Evolutionary conservation across 495 filamentous ascomycete genomes (phyloP).

Genomic region (Aspergillus homomorphus): DNA sequence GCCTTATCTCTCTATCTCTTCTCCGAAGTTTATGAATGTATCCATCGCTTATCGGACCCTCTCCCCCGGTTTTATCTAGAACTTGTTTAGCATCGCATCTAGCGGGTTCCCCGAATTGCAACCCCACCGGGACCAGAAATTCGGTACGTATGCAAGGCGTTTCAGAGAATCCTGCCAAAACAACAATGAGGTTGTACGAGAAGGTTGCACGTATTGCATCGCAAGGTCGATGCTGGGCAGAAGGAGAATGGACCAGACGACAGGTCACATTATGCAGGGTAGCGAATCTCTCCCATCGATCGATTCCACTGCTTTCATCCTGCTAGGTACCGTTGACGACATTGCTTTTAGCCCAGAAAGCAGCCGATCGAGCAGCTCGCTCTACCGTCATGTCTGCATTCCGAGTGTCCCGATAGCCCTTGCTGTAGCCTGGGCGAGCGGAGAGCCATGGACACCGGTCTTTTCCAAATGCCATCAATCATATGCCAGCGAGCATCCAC

Average conservation of each 20-base stretch:
- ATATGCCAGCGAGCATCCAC: not conserved
- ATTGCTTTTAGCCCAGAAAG: not conserved
- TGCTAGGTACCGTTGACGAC: too few species aligned
- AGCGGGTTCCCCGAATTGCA: not conserved
- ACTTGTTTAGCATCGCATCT: not conserved
- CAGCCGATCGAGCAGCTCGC: not conserved
- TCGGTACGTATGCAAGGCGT: not conserved
- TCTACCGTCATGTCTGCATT: conserved; percentile 1
- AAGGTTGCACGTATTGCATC: not conserved
- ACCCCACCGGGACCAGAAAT: not conserved
- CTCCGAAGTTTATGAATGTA: not conserved
- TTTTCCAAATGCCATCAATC: not conserved
- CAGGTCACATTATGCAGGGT: not conserved
- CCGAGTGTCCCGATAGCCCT: not conserved
- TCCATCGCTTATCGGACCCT: not conserved
- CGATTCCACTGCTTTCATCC: not conserved
- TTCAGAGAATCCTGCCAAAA: not conserved
- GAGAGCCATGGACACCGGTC: not conserved
- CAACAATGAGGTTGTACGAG: not conserved
- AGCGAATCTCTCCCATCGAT: not conserved
- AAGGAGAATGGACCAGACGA: not conserved
- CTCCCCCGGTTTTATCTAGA: not conserved
- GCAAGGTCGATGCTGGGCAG: too few species aligned
- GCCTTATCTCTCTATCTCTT: not conserved
- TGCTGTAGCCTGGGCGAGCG: not conserved